Conservation (phyloP, 2,329 filamentous ascomycete species). For the Microsporum ferrugineum region DNA sequence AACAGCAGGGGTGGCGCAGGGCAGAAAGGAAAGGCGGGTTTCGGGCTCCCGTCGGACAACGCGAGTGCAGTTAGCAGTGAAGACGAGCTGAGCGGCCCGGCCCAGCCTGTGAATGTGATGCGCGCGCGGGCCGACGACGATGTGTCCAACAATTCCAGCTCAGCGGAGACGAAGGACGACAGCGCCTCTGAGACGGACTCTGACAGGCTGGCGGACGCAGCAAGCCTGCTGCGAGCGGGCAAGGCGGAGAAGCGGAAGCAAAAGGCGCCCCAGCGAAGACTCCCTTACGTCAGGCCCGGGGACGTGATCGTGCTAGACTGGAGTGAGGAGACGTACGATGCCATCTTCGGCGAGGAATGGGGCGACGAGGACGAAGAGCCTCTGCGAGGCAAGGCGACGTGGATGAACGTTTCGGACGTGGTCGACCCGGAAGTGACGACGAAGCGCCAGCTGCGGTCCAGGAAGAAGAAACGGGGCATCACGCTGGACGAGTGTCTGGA, state of each 20-base stretch:
- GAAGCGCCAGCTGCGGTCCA: conserved; percentile 51
- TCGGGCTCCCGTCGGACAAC: conserved; percentile 12
- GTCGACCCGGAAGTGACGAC: conserved; percentile 53
- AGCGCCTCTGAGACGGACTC: conserved; percentile 25
- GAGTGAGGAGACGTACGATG: conserved; percentile 57
- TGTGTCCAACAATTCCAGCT: conserved; percentile 16
- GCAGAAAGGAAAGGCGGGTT: conserved; percentile 12
- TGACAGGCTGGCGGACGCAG: conserved; percentile 12
- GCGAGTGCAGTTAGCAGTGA: conserved; percentile 22
- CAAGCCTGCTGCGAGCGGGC: background rate
- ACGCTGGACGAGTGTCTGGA: conserved; percentile 81
- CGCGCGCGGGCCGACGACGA: conserved; percentile 9
- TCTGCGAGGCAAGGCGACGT: conserved; percentile 50
- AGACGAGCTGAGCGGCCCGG: conserved; percentile 22
- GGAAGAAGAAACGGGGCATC: conserved; percentile 63
- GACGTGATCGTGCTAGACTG: conserved; percentile 86
- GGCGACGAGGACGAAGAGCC: conserved; percentile 34
- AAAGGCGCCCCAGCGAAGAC: conserved; percentile 23
- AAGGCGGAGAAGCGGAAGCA: conserved; percentile 7
- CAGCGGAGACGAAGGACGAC: conserved; percentile 15
- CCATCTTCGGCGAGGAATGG: conserved; percentile 48
- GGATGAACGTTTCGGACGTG: conserved; percentile 41
- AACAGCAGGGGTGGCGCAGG: conserved; percentile 14
- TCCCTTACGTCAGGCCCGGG: conserved; percentile 60
- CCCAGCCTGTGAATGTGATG: conserved; percentile 10